These are phyloP conservation scores for Trichoderma afroharzianum DNA, from an alignment of 2,329 filamentous ascomycete species.

Conservation along the genomic window DNA sequence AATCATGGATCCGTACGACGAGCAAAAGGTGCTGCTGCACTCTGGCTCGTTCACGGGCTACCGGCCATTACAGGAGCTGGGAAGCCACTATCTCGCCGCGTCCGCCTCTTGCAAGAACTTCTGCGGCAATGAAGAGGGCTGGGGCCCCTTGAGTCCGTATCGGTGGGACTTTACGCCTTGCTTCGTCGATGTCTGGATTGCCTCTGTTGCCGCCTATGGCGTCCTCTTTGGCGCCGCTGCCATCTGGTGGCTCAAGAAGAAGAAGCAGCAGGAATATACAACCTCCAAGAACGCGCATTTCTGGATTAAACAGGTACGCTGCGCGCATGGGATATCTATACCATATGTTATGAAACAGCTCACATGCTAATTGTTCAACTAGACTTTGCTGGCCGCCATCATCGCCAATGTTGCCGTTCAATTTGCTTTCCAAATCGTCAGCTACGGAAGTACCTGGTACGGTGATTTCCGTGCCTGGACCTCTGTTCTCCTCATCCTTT, in stretches of 20 bases:
- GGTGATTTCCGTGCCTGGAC: slow-evolving; percentile 86
- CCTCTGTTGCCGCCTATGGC: slow-evolving; percentile 73
- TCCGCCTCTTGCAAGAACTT: slow-evolving; percentile 56
- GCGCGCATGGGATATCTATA: background rate
- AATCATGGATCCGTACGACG: slow-evolving; percentile 31
- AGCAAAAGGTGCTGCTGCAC: slow-evolving; percentile 48
- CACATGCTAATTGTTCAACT: background rate
- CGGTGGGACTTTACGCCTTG: slow-evolving; percentile 96
- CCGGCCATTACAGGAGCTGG: slow-evolving; percentile 48
- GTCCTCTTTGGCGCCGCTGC: slow-evolving; percentile 73
- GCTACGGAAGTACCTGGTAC: slow-evolving; percentile 66
- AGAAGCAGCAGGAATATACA: slow-evolving; percentile 59
- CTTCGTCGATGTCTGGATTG: slow-evolving; percentile 90
- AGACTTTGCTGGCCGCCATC: slow-evolving; percentile 62
- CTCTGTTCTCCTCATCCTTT: slow-evolving; percentile 66
- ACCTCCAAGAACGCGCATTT: slow-evolving; percentile 88
- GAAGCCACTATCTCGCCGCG: slow-evolving; percentile 59
- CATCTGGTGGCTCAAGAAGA: slow-evolving; percentile 73
- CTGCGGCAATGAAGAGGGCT: slow-evolving; percentile 87
- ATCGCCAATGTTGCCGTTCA: slow-evolving; percentile 67
- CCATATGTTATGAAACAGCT: background rate
- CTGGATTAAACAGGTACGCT: slow-evolving; percentile 76
- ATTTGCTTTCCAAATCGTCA: slow-evolving; percentile 70
- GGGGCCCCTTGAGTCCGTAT: slow-evolving; percentile 84
- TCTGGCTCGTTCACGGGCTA: slow-evolving; percentile 62